Percentiles rank a stretch among this genome's conserved stretches.
Conservation (phyloP, 495 filamentous ascomycete genomes). For the Penicillium waksmanii region DNA sequence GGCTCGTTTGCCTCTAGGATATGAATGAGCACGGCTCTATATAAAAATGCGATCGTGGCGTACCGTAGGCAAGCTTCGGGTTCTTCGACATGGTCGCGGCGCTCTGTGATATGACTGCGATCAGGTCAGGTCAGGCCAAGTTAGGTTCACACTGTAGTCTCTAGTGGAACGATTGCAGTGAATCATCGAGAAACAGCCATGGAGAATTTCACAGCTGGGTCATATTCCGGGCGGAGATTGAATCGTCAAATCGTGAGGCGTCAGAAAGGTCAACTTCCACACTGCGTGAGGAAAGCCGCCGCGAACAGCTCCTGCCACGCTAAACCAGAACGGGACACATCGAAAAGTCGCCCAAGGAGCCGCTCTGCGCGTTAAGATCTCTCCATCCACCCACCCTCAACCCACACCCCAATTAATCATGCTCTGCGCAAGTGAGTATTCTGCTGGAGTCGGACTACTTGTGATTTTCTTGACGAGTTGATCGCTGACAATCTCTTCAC, state of each 20-base stretch:
- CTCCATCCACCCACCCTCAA: conserved; percentile 33
- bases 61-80: conserved; percentile 54
- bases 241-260: too few species aligned
- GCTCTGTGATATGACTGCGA: conserved; percentile 12
- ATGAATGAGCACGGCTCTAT: conserved; percentile 1
- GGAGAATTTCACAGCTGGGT: background rate
- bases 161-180: background rate
- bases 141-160: conserved; percentile 17
- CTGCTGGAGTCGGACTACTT: background rate
- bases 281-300: conserved; percentile 1
- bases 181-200: conserved; percentile 7
- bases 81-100: conserved; percentile 47
- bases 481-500: conserved; percentile 1
- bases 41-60: conserved; percentile 4
- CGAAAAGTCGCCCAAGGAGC: conserved; percentile 49
- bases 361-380: conserved; percentile 37
- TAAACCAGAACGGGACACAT: conserved; percentile 43
- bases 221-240: background rate
- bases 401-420: conserved; percentile 44
- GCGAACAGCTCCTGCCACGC: conserved; percentile 33
- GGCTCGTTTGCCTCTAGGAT: conserved; percentile 49
- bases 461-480: background rate
- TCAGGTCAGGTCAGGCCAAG: conserved; percentile 19
- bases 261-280: too few species aligned
- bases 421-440: conserved; percentile 75